Evolutionary conservation across 2,329 filamentous ascomycete genomes (phyloP), one percentile per base, ranked within the genome.

Genomic region (Pseudocercospora vitis): DNA sequence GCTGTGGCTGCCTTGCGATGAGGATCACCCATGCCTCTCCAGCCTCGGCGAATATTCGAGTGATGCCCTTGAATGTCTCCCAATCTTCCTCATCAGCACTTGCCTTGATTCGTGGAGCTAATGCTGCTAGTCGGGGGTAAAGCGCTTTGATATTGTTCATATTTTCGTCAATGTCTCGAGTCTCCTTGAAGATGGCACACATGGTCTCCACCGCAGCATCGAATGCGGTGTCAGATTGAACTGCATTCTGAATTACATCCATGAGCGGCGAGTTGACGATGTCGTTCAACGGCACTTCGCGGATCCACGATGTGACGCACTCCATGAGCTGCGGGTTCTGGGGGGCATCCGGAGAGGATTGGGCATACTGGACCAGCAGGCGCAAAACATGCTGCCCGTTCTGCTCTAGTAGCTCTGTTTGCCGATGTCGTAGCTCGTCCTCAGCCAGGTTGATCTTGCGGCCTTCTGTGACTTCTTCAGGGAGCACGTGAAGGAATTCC

Each of bases 361-460:
- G 89, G 6, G 91, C 84, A 70, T 97, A 99, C 72, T 89, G 89
- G 56, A 90, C 88, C 62, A 99, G 80, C 59, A 99, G 81, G 66
- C 86, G 82, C 68, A 99, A 81, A 60, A 97, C 94, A 73, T 92
- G 86, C 61, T 86, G 79, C 53, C 91, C 89, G 72, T 97, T 99
- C 73, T 96, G 87, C 73, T 88, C 86, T 72, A 99, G 78, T 66
- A 99, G 79, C 73, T 96, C 92, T 72, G 83, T 84, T 62, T 94
- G 96, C 78, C 94, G 88, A 67, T 82, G 79, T 63, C 79, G 81
- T 71, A 99, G 83, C 74, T 97, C 92, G 78, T 97, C 91, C 88
- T 99, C 94, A 84, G 90, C 91, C 77, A 99, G 82, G 81, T 91
- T 96, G 81, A 99, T 96, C 79, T 97, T 99, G 76, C 94, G 90